Conservation (phyloP, 148 eudicot genomes). For the Pharnaceum exiguum region DNA sequence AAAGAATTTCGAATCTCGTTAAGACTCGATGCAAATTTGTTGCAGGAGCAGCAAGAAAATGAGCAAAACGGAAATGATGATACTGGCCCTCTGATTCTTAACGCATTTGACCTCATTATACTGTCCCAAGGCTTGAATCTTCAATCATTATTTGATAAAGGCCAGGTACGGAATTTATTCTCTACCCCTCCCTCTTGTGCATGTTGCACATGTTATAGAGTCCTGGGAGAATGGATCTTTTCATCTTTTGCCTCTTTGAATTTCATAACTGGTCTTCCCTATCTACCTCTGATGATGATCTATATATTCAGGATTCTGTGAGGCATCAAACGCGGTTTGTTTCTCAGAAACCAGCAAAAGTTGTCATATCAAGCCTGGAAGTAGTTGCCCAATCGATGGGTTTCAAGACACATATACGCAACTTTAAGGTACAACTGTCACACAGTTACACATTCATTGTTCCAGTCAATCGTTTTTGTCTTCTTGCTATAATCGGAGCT, state of each 20-base stretch:
- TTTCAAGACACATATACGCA: conserved; percentile 95
- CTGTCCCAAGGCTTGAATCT: conserved; percentile 92
- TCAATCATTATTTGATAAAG: conserved; percentile 69
- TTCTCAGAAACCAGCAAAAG: conserved; percentile 81
- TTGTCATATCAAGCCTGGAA: conserved; percentile 87
- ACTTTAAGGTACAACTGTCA: conserved; percentile 53
- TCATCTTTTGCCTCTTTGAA: no score
- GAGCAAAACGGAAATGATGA: conserved; percentile 45
- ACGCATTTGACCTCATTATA: conserved; percentile 89
- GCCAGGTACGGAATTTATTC: conserved; percentile 45
- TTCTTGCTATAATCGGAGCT: not conserved
- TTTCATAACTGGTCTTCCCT: no score
- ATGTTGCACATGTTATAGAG: not conserved
- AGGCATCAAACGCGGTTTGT: conserved; percentile 87
- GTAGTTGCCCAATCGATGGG: conserved; percentile 99
- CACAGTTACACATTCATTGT: not conserved
- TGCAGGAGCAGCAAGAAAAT: conserved; percentile 57
- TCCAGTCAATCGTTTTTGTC: not conserved
- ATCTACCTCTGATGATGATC: no score
- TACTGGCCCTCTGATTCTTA: conserved; percentile 69
- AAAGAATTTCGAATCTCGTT: not conserved
- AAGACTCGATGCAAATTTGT: not conserved
- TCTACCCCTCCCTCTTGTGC: not conserved
- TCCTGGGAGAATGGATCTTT: not conserved
- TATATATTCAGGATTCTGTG: conserved; percentile 80